phyloP scores from a whole-genome alignment of 1,284 basidiomycete genomes.

The Ceratobasidium sp. region DNA sequence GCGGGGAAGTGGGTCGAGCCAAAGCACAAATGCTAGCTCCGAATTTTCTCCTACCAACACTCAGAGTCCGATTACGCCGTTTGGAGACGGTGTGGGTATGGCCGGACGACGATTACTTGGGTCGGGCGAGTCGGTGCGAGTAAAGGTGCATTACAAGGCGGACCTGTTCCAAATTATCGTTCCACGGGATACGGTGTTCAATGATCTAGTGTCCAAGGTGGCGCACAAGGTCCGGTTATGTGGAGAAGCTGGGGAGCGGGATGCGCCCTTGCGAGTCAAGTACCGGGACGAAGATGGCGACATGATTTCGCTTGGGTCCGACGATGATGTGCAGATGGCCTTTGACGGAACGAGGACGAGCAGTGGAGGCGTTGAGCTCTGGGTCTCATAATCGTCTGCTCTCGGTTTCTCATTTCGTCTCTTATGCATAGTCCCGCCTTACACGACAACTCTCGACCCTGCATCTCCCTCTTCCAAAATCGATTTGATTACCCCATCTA shows the following conservation, averaged over 20 bases:
- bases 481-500: not conserved
- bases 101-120: conserved; percentile 25
- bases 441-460: no score
- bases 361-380: conserved; percentile 38
- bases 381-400: conserved; percentile 28
- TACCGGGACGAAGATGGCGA: conserved; percentile 93
- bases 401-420: conserved; percentile 1
- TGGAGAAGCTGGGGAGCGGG: conserved; percentile 69
- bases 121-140: conserved; percentile 47
- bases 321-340: conserved; percentile 88
- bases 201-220: conserved; percentile 85
- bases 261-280: conserved; percentile 79
- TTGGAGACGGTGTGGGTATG: conserved; percentile 55
- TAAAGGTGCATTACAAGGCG: conserved; percentile 86
- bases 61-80: conserved; percentile 79
- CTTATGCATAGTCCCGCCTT: not conserved
- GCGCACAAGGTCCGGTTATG: conserved; percentile 90
- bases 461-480: not conserved
- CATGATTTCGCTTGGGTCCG: conserved; percentile 80
- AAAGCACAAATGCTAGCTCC: conserved; percentile 75
- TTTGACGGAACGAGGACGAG: conserved; percentile 59
- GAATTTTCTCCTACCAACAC: conserved; percentile 75
- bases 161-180: conserved; percentile 94
- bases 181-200: conserved; percentile 73
- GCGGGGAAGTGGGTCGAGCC: conserved; percentile 70